Base-by-base conservation (phyloP, 2,329 filamentous ascomycete species). In the Aspergillus niger region DNA sequence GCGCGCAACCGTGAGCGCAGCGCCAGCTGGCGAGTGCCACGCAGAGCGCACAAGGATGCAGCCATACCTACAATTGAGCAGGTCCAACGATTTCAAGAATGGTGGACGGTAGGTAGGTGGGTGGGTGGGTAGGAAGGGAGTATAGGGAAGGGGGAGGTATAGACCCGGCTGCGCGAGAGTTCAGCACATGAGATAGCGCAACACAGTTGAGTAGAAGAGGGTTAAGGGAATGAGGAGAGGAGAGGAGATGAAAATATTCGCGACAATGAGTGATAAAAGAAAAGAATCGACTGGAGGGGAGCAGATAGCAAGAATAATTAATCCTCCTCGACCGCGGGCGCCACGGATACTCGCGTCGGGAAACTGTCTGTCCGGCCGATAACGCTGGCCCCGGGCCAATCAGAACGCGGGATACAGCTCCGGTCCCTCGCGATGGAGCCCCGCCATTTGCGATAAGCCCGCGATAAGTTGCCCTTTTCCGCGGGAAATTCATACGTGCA, bases 21-120 rank as follows among this genome's bases (percentile, higher is more conserved):
- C 28, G 69, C 72, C 56, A 75, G 70, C 70, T 75, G 73, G 65
- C 73, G 73, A 61, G 71, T 62, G 67, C 71, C 69, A 55, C 73
- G 72, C 48, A 75, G 70, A 64, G 71, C 72, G 68, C 71, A 74
- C 65, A 63, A 70, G 52, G 72, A 74, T 58, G 72, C 72, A 66
- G 72, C 72, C 72, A 75, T 74, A 58, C 56, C 60, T 55, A 53
- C 51, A 43, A 48, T 60, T 47, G 55, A 57, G 49, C 38, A 7
- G 32, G 50, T 61, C 48, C 30, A 57, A 38, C 24, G 11, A 36
- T 36, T 36, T 36, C 32, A 36, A 3, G 5, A 13, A 36, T 36
- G 32, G 32, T 5, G 32, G 32, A 36, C 32, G 32, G 32, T 36
- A 36, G 32, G 32, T 36, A 36, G 39, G 20, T 28, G 53, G 43